Conservation (phyloP, 1,139 yeast genomes). For the Groenewaldozyma sp. region DNA sequence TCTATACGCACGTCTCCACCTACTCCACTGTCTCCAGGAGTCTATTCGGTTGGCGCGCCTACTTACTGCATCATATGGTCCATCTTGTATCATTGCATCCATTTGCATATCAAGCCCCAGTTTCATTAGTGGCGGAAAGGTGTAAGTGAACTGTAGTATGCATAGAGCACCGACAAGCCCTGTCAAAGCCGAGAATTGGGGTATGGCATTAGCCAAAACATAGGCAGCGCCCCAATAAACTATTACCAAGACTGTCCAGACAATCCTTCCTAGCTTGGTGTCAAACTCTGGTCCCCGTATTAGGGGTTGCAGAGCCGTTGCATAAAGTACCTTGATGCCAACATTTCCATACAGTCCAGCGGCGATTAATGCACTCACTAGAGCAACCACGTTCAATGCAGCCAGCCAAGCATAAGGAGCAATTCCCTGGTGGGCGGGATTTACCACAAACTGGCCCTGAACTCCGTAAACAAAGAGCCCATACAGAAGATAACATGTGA, state of each 20-base stretch:
- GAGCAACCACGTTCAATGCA: conserved; percentile 33
- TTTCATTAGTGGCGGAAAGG: conserved; percentile 36
- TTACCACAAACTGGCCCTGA: conserved; percentile 37
- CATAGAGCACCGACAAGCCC: conserved; percentile 44
- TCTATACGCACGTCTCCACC: conserved; percentile 29
- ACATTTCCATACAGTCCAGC: conserved; percentile 39
- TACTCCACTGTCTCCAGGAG: conserved; percentile 25
- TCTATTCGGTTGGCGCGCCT: conserved; percentile 28
- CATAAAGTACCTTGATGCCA: conserved; percentile 36
- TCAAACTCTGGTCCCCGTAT: conserved; percentile 31
- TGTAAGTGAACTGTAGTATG: conserved; percentile 38
- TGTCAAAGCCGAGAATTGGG: conserved; percentile 41
- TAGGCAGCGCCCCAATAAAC: conserved; percentile 38
- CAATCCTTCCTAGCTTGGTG: conserved; percentile 26
- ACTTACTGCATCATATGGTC: conserved; percentile 26
- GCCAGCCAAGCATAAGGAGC: conserved; percentile 31
- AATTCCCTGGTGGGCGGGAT: conserved; percentile 39
- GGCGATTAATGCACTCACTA: conserved; percentile 36
- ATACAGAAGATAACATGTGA: conserved; percentile 32
- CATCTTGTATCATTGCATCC: conserved; percentile 30
- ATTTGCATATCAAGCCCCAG: conserved; percentile 30
- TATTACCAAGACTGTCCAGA: conserved; percentile 32
- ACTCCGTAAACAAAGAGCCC: conserved; percentile 36
- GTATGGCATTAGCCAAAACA: conserved; percentile 44
- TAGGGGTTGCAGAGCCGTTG: conserved; percentile 29